Conservation (phyloP, 2,329 filamentous ascomycete genomes). For the Aspergillus persii region DNA sequence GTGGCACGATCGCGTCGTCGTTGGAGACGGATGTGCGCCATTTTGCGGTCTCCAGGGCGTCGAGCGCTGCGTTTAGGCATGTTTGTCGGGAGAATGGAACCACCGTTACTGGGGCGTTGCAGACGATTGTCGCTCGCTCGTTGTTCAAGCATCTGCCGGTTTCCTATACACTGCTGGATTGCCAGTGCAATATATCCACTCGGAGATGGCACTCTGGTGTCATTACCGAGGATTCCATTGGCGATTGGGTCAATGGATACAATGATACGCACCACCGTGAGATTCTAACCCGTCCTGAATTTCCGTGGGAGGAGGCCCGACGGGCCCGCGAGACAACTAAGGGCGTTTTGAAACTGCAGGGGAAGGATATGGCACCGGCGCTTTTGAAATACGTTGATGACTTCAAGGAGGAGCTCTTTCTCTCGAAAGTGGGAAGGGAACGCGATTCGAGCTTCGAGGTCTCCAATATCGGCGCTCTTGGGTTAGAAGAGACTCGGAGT, state of each 20-base stretch:
- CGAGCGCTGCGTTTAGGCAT: constrained; percentile 29
- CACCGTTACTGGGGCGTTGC: constrained; percentile 42
- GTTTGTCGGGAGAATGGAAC: constrained; percentile 38
- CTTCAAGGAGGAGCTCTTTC: constrained; percentile 36
- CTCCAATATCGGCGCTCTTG: constrained; percentile 46
- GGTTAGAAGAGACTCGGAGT: constrained; percentile 5
- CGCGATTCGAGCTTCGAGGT: constrained; percentile 43
- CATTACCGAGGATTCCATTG: constrained; percentile 38
- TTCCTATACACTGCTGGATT: constrained; percentile 30
- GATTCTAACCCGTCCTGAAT: constrained; percentile 13
- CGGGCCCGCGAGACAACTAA: constrained; percentile 31
- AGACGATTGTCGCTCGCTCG: constrained; percentile 39
- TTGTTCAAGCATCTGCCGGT: constrained; percentile 34
- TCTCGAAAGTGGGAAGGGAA: constrained; percentile 38
- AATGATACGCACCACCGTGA: constrained; percentile 28
- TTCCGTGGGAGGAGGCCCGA: constrained; percentile 36
- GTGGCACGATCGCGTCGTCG: constrained; percentile 24
- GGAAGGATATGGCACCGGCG: constrained; percentile 34
- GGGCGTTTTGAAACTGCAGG: constrained; percentile 23
- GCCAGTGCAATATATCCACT: constrained; percentile 37
- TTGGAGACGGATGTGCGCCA: constrained; percentile 29
- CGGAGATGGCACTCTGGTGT: constrained; percentile 36
- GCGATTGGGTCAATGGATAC: constrained; percentile 38
- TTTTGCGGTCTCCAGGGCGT: constrained; percentile 30
- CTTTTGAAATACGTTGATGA: constrained; percentile 44